These are phyloP conservation scores for Rhodotorula sphaerocarpa DNA, from an alignment of 768 basidiomycete species.

Conservation along the genomic window DNA sequence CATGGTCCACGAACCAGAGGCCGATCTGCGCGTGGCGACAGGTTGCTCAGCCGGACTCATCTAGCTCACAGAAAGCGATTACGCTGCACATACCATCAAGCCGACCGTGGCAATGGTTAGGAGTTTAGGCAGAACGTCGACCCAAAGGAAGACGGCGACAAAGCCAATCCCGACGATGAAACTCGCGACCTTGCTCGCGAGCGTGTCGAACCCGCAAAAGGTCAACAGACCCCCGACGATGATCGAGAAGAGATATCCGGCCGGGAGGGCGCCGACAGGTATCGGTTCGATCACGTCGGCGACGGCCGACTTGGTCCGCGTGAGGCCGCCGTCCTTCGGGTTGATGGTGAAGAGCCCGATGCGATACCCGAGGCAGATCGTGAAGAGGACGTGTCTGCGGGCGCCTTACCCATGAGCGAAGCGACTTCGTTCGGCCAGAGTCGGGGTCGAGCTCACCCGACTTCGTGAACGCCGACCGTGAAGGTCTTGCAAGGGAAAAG, in stretches of 20 bases:
- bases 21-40: neutral
- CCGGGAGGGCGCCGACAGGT: constrained; percentile 9
- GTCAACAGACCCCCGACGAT: constrained; percentile 27
- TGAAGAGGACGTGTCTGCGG: constrained; percentile 29
- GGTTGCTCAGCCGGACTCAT: neutral
- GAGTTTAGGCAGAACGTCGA: neutral
- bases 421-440: neutral
- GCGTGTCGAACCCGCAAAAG: constrained; percentile 35
- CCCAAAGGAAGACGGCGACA: constrained; percentile 21
- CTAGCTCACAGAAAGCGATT: fast-evolving
- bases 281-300: constrained; percentile 12
- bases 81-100: constrained; percentile 8
- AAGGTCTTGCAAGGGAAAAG: constrained; percentile 36
- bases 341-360: constrained; percentile 28
- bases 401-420: neutral
- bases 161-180: constrained; percentile 26
- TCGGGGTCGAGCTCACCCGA: constrained; percentile 8
- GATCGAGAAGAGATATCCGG: constrained; percentile 28
- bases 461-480: constrained; percentile 31
- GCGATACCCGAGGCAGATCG: constrained; percentile 20
- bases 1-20: constrained; percentile 34
- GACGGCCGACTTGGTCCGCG: neutral
- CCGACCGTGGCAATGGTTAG: constrained; percentile 13
- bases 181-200: constrained; percentile 35
- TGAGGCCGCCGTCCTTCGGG: constrained; percentile 31